These are phyloP conservation scores for Akanthomyces lecanii DNA, from an alignment of 2,329 filamentous ascomycete species.

Conservation along the genomic window DNA sequence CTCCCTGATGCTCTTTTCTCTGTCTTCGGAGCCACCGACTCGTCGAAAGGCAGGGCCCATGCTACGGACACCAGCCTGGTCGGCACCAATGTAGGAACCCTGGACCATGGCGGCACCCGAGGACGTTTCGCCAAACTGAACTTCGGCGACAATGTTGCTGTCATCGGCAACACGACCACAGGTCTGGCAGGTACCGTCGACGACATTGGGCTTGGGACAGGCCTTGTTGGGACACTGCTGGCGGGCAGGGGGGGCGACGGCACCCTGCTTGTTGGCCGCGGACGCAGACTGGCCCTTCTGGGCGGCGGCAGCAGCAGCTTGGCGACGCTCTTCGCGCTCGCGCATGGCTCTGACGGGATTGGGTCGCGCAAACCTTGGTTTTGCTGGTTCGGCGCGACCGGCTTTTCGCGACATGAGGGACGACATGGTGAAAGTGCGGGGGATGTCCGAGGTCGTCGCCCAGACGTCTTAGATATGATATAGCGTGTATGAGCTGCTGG, in stretches of 20 bases:
- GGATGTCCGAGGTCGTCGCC: neutral
- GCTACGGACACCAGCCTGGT: conserved; percentile 73
- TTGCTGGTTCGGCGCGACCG: conserved; percentile 27
- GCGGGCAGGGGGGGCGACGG: conserved; percentile 33
- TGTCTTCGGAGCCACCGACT: conserved; percentile 53
- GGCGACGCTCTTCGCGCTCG: conserved; percentile 45
- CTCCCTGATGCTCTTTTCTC: conserved; percentile 58
- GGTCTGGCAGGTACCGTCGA: conserved; percentile 68
- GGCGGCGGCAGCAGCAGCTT: conserved; percentile 29
- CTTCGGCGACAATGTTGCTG: conserved; percentile 85
- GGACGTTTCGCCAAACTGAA: conserved; percentile 84
- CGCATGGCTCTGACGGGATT: conserved; percentile 49
- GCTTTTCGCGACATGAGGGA: conserved; percentile 41
- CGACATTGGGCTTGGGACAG: conserved; percentile 58
- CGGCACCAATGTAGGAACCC: conserved; percentile 80
- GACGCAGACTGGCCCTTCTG: conserved; percentile 28
- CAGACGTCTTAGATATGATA: neutral
- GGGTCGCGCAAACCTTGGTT: conserved; percentile 41
- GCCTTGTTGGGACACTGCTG: conserved; percentile 55
- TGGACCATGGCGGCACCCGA: conserved; percentile 85
- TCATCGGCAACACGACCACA: conserved; percentile 84
- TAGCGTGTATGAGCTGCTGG: neutral
- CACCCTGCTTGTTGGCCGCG: conserved; percentile 26
- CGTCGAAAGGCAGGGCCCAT: conserved; percentile 59
- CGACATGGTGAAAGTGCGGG: conserved; percentile 37